Evolutionary conservation across 1,284 basidiomycete genomes (phyloP).

Genomic region (Sporisorium iseilematis-ciliati): DNA sequence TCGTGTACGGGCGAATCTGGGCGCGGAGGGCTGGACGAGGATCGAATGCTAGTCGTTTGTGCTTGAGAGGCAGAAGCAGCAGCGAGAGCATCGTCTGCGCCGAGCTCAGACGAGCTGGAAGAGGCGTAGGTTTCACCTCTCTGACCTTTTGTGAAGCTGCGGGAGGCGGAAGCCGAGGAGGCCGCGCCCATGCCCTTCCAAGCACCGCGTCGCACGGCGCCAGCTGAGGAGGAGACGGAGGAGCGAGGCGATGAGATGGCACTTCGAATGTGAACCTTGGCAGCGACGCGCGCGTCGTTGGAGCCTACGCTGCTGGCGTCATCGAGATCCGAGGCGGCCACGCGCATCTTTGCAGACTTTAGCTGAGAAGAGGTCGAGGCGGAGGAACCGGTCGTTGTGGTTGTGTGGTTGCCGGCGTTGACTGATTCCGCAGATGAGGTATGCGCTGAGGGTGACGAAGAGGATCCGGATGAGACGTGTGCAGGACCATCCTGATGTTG

Average conservation of each 20-base stretch:
- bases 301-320: constrained; percentile 48
- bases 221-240: constrained; percentile 44
- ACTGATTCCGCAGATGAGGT: constrained; percentile 29
- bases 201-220: constrained; percentile 43
- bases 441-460: constrained; percentile 30
- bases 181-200: constrained; percentile 44
- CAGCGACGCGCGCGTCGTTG: constrained; percentile 25
- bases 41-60: background rate
- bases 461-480: constrained; percentile 32
- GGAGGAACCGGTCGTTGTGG: constrained; percentile 5
- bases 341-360: constrained; percentile 29
- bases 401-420: constrained; percentile 1
- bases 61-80: constrained; percentile 2
- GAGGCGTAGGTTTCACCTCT: constrained; percentile 30
- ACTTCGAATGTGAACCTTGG: constrained; percentile 50
- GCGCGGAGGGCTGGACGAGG: constrained; percentile 9
- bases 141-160: constrained; percentile 33
- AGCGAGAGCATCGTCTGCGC: constrained; percentile 20
- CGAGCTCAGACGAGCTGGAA: constrained; percentile 36
- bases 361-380: constrained; percentile 26
- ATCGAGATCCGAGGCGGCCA: constrained; percentile 32
- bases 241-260: constrained; percentile 52
- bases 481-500: constrained; percentile 11
- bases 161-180: constrained; percentile 28
- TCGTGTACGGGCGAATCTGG: background rate